phyloP scores from a whole-genome alignment of 805 yeast genomes.

The Saturnispora galanensis region DNA sequence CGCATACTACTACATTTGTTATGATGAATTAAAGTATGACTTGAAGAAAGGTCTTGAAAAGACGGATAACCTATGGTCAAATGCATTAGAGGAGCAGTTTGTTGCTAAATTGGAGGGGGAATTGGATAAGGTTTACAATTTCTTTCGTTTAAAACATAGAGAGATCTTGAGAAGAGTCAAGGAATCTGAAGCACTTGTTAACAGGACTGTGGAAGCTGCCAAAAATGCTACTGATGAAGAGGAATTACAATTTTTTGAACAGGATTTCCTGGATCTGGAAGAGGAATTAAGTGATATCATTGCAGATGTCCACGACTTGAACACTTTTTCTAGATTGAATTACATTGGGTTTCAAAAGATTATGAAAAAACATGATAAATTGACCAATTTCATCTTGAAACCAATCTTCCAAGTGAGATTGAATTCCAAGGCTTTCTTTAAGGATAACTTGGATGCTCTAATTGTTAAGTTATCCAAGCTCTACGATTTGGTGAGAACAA shows the following conservation, averaged over 20 bases:
- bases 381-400: constrained; percentile 66
- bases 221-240: constrained; percentile 29
- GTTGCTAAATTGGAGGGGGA: constrained; percentile 68
- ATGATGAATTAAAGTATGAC: constrained; percentile 81
- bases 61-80: constrained; percentile 58
- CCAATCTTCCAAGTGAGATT: constrained; percentile 92
- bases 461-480: constrained; percentile 83
- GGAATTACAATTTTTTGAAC: constrained; percentile 34
- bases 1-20: constrained; percentile 80
- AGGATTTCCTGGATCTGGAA: constrained; percentile 65
- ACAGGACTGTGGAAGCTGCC: constrained; percentile 40
- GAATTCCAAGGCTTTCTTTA: constrained; percentile 90
- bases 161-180: constrained; percentile 81
- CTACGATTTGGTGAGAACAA: constrained; percentile 87
- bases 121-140: constrained; percentile 85
- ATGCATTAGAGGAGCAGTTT: constrained; percentile 72
- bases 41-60: constrained; percentile 56
- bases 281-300: constrained; percentile 77
- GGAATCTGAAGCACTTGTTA: constrained; percentile 66
- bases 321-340: constrained; percentile 85
- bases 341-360: constrained; percentile 97
- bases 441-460: constrained; percentile 83
- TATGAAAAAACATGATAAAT: constrained; percentile 92
- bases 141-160: constrained; percentile 78
- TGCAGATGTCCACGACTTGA: constrained; percentile 95